Conservation (phyloP, 495 filamentous ascomycete species). For the Chaetomium tenue region DNA sequence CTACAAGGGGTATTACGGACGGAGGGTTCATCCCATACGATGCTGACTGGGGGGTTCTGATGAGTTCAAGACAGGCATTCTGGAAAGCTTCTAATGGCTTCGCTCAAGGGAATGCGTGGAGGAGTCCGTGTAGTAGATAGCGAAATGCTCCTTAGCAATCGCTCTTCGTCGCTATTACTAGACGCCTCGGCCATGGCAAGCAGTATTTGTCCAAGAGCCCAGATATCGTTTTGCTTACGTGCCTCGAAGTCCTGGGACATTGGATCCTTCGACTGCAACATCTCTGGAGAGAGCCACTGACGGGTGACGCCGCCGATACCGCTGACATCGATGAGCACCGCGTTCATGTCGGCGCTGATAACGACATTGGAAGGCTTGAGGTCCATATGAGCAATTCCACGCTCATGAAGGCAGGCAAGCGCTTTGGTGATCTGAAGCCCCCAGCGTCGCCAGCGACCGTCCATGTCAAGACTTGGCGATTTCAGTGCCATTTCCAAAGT, state of each 20-base stretch:
- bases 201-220: background rate
- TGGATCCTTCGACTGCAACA: constrained; percentile 4
- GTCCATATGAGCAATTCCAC: constrained; percentile 43
- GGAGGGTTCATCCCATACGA: no score
- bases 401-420: no score
- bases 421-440: no score
- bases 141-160: background rate
- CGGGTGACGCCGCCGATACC: constrained; percentile 34
- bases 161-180: background rate
- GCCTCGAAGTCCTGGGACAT: background rate
- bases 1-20: no score
- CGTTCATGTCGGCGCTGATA: constrained; percentile 30
- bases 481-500: no score
- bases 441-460: no score
- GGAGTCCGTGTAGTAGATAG: background rate
- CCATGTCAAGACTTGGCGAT: no score
- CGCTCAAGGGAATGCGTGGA: constrained; percentile 3
- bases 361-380: constrained; percentile 41
- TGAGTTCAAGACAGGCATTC: no score
- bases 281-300: constrained; percentile 29
- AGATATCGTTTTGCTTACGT: constrained; percentile 9
- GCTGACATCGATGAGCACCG: constrained; percentile 39
- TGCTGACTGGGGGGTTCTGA: no score
- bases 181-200: constrained; percentile 3
- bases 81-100: no score